Conservation (phyloP, 352 stramenopile genomes). For the Pythium aristosporum region DNA sequence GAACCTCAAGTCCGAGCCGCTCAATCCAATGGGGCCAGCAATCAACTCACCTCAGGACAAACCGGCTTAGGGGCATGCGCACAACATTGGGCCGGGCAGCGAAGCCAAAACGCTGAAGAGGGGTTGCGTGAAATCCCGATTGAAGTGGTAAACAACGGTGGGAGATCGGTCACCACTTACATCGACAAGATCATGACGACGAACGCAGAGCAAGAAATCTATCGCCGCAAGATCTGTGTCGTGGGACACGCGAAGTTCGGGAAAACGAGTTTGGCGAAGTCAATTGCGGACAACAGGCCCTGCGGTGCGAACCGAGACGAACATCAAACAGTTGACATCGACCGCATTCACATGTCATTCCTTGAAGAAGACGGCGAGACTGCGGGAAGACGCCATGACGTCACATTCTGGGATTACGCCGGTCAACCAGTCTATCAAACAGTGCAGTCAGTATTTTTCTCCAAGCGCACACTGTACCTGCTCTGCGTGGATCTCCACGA, state of each 20-base stretch:
- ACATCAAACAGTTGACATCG: slow-evolving; percentile 1
- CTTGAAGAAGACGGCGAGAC: neutral
- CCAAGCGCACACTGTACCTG: slow-evolving; percentile 1
- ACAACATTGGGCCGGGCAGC: neutral
- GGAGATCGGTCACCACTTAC: neutral
- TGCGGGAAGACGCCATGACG: neutral
- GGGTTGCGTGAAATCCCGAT: neutral
- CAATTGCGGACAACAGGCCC: neutral
- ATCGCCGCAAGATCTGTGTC: slow-evolving; percentile 5
- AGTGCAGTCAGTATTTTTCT: neutral
- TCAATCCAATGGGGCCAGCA: neutral
- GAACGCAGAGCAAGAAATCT: neutral
- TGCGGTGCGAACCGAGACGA: neutral
- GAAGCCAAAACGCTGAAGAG: neutral
- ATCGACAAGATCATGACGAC: neutral
- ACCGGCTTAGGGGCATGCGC: neutral
- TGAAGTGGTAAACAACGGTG: neutral
- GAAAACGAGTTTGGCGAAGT: slow-evolving; percentile 1
- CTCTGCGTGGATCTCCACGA: slow-evolving; percentile 1
- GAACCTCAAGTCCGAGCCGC: neutral
- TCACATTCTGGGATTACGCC: slow-evolving; percentile 1
- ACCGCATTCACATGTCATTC: neutral
- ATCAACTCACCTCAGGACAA: neutral
- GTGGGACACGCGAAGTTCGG: slow-evolving; percentile 1
- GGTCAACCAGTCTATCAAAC: neutral